These are phyloP conservation scores for Infundibulicybe gibba DNA, from an alignment of 768 basidiomycete species.

Conservation along the genomic window DNA sequence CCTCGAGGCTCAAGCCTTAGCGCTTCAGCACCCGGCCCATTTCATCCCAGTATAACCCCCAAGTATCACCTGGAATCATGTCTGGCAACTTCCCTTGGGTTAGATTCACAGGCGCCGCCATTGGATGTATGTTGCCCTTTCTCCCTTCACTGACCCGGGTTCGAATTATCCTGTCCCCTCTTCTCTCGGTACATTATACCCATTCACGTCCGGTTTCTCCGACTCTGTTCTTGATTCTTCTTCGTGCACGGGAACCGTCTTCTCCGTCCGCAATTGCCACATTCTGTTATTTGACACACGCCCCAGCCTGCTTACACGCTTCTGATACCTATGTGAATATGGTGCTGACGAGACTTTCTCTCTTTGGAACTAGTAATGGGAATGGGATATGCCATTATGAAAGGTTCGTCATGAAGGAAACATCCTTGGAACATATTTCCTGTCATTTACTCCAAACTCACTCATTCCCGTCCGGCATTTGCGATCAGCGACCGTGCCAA, in stretches of 20 bases:
- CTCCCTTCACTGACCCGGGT: not conserved
- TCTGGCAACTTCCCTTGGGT: constrained; percentile 51
- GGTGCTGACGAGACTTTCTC: not conserved
- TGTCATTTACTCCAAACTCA: constrained; percentile 13
- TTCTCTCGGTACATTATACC: not conserved
- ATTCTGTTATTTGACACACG: not conserved
- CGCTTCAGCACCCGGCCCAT: too few relatives aligned
- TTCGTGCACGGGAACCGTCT: not conserved
- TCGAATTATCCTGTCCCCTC: not conserved
- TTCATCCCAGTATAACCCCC: too few relatives aligned
- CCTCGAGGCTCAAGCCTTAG: too few relatives aligned
- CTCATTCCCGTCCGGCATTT: constrained; percentile 11
- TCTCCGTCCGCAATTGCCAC: not conserved
- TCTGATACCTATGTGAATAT: not conserved
- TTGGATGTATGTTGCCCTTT: constrained; percentile 39
- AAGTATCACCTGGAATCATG: constrained; percentile 21
- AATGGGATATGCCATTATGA: constrained; percentile 57
- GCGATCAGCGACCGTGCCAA: constrained; percentile 43
- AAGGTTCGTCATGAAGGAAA: constrained; percentile 36
- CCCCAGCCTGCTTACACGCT: not conserved
- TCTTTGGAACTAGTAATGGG: constrained; percentile 39
- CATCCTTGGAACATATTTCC: not conserved
- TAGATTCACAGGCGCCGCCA: constrained; percentile 42
- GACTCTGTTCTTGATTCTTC: constrained; percentile 3
- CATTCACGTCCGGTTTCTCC: constrained; percentile 3